phyloP scores from a whole-genome alignment of 2,329 filamentous ascomycete species.

The Rutstroemia sydowiana region DNA sequence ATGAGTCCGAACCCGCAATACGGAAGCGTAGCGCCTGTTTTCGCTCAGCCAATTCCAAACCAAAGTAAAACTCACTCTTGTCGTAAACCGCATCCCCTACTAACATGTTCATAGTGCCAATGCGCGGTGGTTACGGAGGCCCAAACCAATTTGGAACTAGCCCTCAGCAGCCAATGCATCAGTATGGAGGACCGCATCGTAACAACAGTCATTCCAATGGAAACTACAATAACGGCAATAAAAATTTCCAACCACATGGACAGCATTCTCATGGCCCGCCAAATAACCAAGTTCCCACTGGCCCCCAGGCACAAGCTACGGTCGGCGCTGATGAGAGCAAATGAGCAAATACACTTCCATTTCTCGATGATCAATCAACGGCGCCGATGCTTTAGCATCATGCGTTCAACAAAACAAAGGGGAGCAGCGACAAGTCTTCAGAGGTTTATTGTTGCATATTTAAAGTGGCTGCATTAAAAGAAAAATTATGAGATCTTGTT shows the following conservation, averaged over 20 bases:
- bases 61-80: conserved; percentile 53
- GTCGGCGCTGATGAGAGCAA: conserved; percentile 41
- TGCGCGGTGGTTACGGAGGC: conserved; percentile 54
- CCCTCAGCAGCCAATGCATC: conserved; percentile 54
- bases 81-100: conserved; percentile 31
- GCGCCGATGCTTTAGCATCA: conserved; percentile 29
- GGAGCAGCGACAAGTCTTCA: conserved; percentile 17
- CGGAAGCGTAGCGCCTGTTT: conserved; percentile 44
- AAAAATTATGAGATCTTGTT: conserved; percentile 22
- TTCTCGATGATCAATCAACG: conserved; percentile 14
- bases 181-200: conserved; percentile 53
- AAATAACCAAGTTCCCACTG: conserved; percentile 31
- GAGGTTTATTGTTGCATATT: conserved; percentile 23
- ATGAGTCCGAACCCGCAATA: conserved; percentile 61
- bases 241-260: conserved; percentile 39
- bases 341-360: conserved; percentile 30
- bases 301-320: conserved; percentile 32
- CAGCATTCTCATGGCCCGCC: conserved; percentile 35
- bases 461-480: conserved; percentile 25
- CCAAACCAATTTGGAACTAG: conserved; percentile 58
- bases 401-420: conserved; percentile 18
- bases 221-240: conserved; percentile 40
- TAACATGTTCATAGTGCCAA: conserved; percentile 42
- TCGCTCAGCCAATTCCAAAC: conserved; percentile 60
- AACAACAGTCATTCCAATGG: conserved; percentile 43